Base-by-base conservation (phyloP, 306 rosid genomes). In the Citrullus amarus region DNA sequence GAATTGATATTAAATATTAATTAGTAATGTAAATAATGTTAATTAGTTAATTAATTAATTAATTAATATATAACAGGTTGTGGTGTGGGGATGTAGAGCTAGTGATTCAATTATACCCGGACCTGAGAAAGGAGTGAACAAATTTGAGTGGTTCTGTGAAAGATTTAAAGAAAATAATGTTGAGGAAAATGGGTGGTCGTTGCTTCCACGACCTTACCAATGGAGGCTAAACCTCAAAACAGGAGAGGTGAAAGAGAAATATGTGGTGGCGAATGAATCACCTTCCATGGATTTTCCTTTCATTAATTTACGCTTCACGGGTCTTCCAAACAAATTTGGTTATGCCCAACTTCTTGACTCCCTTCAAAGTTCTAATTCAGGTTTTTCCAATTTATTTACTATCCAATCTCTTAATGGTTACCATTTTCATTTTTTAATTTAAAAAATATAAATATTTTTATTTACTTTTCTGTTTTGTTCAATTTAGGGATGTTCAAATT, bases 31-130 rank as follows among this genome's bases (percentile, higher is more conserved):
- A 2, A 32, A 32, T 32, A 36, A 36, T 36, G 39, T 4, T 36
- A 0, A 36, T 36, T 36, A 36, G 39, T 36, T 25, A 5, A 36
- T 36, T 36, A 36, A 36, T 36, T 36, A 36, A 36, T 3, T 46
- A 46, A 54, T 43, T 43, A 36, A 36, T 36, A 34, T 2, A 34
- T 0, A 2, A 78, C 84, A 93, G 98, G 93, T 88, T 77, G 92
- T 91, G 58, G 87, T 91, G 51, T 77, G 95, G 87, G 98, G 91
- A 6, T 91, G 93, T 80, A 91, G 89, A 85, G 89, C 95, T 68
- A 88, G 81, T 18, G 93, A 89, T 28, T 82, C 93, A 28, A 8
- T 89, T 41, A 78, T 90, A 80, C 91, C 90, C 13, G 87, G 84
- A 80, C 90, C 90, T 8, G 86, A 85, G 12, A 69, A 10, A 25